phyloP scores from a whole-genome alignment of 2,329 filamentous ascomycete genomes.

The Phialophora chinensis region DNA sequence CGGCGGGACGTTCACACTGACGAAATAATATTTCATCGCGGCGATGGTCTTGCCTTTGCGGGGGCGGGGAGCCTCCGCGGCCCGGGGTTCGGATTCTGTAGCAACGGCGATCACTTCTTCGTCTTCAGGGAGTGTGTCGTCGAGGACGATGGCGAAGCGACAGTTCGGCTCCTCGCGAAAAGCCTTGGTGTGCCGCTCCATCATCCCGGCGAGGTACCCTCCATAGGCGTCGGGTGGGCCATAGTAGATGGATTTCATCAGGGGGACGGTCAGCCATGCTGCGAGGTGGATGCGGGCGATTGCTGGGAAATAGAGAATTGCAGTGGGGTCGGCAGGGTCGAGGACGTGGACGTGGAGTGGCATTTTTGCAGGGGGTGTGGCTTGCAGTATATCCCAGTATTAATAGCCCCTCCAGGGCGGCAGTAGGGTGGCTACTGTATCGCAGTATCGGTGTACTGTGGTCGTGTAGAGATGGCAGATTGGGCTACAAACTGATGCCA shows the following conservation, averaged over 20 bases:
- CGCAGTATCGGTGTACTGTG: no score
- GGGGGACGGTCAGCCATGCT: constrained; percentile 24
- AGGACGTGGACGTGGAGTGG: constrained; percentile 20
- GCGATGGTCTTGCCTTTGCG: constrained; percentile 21
- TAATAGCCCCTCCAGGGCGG: no score
- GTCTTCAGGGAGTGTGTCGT: constrained; percentile 9
- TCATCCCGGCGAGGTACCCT: constrained; percentile 17
- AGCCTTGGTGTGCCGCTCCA: constrained; percentile 18
- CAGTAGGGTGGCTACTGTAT: no score
- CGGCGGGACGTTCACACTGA: background rate
- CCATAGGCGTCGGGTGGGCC: constrained; percentile 21
- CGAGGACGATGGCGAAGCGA: constrained; percentile 19
- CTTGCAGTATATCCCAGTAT: background rate
- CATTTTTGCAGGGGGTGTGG: background rate
- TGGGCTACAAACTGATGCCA: no score
- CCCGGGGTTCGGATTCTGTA: no score
- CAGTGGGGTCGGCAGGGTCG: constrained; percentile 7
- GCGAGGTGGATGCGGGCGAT: constrained; percentile 27
- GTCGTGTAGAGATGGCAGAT: no score
- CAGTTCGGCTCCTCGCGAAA: constrained; percentile 16
- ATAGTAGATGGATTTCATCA: constrained; percentile 28
- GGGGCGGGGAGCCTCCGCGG: no score
- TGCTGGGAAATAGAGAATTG: constrained; percentile 13
- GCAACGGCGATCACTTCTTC: background rate
- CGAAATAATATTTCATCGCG: constrained; percentile 26